phyloP scores from a whole-genome alignment of 1,284 basidiomycete species.

The Boletellus sp. region DNA sequence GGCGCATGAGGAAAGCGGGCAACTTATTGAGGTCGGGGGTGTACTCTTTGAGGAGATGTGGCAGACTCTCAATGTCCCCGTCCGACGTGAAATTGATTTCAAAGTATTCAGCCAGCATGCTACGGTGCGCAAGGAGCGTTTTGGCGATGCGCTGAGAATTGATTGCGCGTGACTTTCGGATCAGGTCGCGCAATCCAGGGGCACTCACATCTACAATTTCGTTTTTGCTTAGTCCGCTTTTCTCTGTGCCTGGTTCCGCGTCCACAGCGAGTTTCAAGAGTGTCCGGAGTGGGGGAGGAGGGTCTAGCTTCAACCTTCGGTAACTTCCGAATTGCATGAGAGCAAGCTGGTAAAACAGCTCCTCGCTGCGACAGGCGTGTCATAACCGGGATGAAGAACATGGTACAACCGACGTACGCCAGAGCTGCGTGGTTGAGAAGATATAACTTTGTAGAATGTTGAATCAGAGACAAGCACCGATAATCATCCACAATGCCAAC shows the following conservation, averaged over 20 bases:
- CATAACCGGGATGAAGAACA: not conserved
- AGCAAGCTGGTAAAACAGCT: conserved; percentile 93
- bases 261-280: conserved; percentile 81
- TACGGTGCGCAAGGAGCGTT: conserved; percentile 57
- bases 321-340: conserved; percentile 90
- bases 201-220: conserved; percentile 69
- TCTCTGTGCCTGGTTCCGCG: conserved; percentile 56
- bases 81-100: conserved; percentile 64
- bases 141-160: conserved; percentile 53
- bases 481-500: conserved; percentile 88
- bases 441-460: conserved; percentile 87
- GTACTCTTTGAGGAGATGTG: conserved; percentile 80
- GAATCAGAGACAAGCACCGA: conserved; percentile 77
- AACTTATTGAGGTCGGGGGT: conserved; percentile 84
- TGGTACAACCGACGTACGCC: conserved; percentile 50
- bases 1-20: conserved; percentile 80
- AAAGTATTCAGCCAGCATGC: conserved; percentile 95
- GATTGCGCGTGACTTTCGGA: not conserved
- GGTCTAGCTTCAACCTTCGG: conserved; percentile 74
- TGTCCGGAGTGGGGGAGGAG: conserved; percentile 70
- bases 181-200: not conserved
- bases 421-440: conserved; percentile 83
- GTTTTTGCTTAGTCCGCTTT: conserved; percentile 48
- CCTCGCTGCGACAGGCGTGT: conserved; percentile 57
- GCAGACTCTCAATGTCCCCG: conserved; percentile 72